A percentile compares a stretch with the other conserved stretches of the same genome.
These are phyloP conservation scores for Berberis thunbergii DNA, from an alignment of 164 flowering plant species.

Conservation along the genomic window DNA sequence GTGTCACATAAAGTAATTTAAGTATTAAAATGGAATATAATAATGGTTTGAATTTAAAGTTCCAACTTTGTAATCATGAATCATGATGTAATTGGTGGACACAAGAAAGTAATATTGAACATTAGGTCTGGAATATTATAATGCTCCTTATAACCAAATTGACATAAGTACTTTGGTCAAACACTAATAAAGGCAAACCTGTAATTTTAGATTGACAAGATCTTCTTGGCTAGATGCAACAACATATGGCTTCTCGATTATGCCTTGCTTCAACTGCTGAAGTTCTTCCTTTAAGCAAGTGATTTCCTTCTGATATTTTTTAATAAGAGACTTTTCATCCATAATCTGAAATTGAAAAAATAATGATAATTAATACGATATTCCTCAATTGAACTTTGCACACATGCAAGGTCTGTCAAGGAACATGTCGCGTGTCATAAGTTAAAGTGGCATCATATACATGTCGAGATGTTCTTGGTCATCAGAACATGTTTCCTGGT, in stretches of 20 bases:
- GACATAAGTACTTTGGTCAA: background rate
- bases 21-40: too few species aligned
- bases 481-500: too few species aligned
- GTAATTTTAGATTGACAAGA: slow-evolving; percentile 65
- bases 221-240: slow-evolving; percentile 51
- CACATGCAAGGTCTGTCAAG: background rate
- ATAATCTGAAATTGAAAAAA: slow-evolving; percentile 37
- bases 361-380: background rate
- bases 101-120: too few species aligned
- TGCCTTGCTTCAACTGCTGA: slow-evolving; percentile 56
- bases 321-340: slow-evolving; percentile 88
- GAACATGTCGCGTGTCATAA: background rate
- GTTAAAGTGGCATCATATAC: too few species aligned
- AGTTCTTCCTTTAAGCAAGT: slow-evolving; percentile 64
- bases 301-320: slow-evolving; percentile 78
- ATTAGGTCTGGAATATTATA: too few species aligned
- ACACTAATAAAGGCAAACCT: slow-evolving; percentile 35
- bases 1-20: too few species aligned
- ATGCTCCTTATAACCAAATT: too few species aligned
- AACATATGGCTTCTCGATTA: slow-evolving; percentile 42
- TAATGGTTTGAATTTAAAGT: too few species aligned
- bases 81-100: too few species aligned
- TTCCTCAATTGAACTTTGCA: slow-evolving; percentile 5
- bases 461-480: too few species aligned
- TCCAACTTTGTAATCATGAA: too few species aligned